Base-by-base conservation (phyloP, 2,329 filamentous ascomycete species). In the Aspergillus hortae region DNA sequence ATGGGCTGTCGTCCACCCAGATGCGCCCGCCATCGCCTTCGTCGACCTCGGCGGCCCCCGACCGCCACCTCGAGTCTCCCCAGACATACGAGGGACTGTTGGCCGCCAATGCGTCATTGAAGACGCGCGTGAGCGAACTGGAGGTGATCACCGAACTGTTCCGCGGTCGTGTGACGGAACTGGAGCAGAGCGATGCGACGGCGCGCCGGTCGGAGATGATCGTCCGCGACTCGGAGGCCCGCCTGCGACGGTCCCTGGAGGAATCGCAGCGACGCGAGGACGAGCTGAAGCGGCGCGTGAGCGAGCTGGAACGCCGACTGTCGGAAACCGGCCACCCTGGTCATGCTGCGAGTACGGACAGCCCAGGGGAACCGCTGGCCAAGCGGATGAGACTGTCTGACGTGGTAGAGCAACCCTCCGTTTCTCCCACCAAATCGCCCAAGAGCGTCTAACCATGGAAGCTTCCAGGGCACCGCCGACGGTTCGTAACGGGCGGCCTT, bases 61-160 rank as follows among this genome's bases (percentile, higher is more conserved):
- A 81, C 54, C 85, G 86, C 44, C 80, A 85, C 57, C 77, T 86
- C 51, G 89, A 92, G 53, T 78, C 83, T 4, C 84, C 88, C 1
- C 87, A 90, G 66, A 87, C 86, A 3, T 90, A 90, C 68, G 89
- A 96, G 66, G 86, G 89, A 55, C 81, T 95, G 21, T 77, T 90
- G 48, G 86, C 87, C 1, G 83, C 87, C 56, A 96, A 95, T 69
- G 89, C 89, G 4, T 87, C 86, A 46, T 79, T 97, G n/a, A 95
- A 95, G 75, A 99, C 94, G 0, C 86, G 94, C 40, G 92, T 99
- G 32, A 94, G 87, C 61, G 94, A 99, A 71, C 81, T 99, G 21
- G 94, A 99, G 68, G 83, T 99, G 48, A 96, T 99, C 77, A 96
- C 92, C 64, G 88, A 89, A 66, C 77, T 92, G 42, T 91, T 90